Percentiles rank a stretch among this genome's conserved stretches.
phyloP scores from a whole-genome alignment of 2,329 filamentous ascomycete species.

The Paraphaeosphaeria minitans region DNA sequence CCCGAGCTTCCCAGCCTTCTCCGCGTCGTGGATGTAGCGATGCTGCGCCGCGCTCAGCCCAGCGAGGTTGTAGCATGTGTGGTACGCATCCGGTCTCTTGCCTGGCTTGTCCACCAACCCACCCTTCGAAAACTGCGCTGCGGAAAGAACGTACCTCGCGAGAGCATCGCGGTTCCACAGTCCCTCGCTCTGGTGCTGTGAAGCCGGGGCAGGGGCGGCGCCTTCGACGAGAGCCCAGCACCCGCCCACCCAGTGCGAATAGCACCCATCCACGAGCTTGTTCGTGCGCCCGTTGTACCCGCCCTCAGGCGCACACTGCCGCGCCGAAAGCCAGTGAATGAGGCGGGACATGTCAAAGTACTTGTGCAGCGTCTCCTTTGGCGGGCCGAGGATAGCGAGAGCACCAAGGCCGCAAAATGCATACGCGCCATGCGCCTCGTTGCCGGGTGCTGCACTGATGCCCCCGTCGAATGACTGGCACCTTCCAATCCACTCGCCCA shows the following conservation, averaged over 20 bases:
- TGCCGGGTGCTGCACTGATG: slow-evolving; percentile 81
- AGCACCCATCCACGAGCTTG: slow-evolving; percentile 97
- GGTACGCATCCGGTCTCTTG: slow-evolving; percentile 86
- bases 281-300: slow-evolving; percentile 94
- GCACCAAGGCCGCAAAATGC: slow-evolving; percentile 93
- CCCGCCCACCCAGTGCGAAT: slow-evolving; percentile 95
- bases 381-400: slow-evolving; percentile 81
- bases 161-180: slow-evolving; percentile 84
- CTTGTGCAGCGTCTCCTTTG: slow-evolving; percentile 73
- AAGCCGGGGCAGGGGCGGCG: slow-evolving; percentile 56
- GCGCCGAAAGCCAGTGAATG: slow-evolving; percentile 84
- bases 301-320: slow-evolving; percentile 89
- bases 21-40: slow-evolving; percentile 55
- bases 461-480: slow-evolving; percentile 98
- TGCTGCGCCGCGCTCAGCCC: slow-evolving; percentile 85
- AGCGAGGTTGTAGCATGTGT: slow-evolving; percentile 88
- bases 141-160: slow-evolving; percentile 86
- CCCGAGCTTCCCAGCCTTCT: slow-evolving; percentile 32
- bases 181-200: slow-evolving; percentile 13
- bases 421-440: slow-evolving; percentile 95
- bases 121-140: slow-evolving; percentile 79
- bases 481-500: slow-evolving; percentile 78
- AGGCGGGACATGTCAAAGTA: slow-evolving; percentile 79
- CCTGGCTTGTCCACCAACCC: slow-evolving; percentile 93
- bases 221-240: slow-evolving; percentile 93